Base-by-base conservation (phyloP, 495 filamentous ascomycete genomes). In the Jackrogersella minutella region DNA sequence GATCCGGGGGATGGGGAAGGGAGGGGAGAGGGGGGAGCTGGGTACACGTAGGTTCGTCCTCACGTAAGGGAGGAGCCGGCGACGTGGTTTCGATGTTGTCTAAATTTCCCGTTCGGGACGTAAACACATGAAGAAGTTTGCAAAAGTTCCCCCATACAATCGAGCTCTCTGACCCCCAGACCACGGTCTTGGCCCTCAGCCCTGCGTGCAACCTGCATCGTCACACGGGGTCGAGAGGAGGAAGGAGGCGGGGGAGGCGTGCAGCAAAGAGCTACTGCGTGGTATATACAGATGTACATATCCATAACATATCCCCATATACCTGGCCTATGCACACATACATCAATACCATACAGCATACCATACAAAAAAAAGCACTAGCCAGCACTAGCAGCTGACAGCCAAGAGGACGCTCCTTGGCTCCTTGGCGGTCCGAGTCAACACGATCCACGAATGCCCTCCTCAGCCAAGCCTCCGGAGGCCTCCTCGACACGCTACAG, bases 111-210 rank as follows among this genome's bases (percentile, higher is more conserved):
- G 16, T 49, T 49, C 44, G 24, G 44, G 44, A 1, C 16, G 13
- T 49, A n/a, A 16, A 26, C 26, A 26, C 26, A 30, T 33, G 1
- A 14, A 31, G n/a, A 17, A 7, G 14, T 17, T 17, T 49, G 44
- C 44, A 14, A n/a, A 44, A n/a, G 13, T 2, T 1, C 24, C 44
- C 16, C 24, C 11, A 47, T 11, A 6, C 44, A 13, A 8, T 17
- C 24, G 16, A 17, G 14, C 26, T 6, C 41, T 49, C n/a, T 17
- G 4, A 6, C 34, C 47, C 17, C 30, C 46, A 52, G 53, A 33
- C 17, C 28, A 19, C 63, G 21, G 34, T 62, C 63, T 60, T 55
- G 63, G 56, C 63, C 40, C 50, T 67, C 63, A 66, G 63, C 63
- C 63, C 63, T 66, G 63, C 64, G 64, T 37, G 56, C 56, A 54